These are phyloP conservation scores for Mercurialis annua DNA, from an alignment of 345 rosid genomes.

Conservation along the genomic window DNA sequence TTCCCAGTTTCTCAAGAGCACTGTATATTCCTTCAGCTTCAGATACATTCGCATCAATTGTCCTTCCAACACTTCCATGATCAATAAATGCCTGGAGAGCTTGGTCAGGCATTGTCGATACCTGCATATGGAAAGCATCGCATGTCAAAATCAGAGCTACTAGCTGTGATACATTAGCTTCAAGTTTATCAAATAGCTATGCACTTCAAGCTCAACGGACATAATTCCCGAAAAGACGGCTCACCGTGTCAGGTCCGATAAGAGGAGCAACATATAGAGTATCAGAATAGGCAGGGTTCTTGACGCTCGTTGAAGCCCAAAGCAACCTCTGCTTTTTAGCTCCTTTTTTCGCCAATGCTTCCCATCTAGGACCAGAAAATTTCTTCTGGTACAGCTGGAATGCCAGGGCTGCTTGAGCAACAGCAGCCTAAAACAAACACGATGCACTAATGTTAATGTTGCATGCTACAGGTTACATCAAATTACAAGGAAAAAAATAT, in stretches of 20 bases:
- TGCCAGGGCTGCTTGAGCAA: slow-evolving; percentile 95
- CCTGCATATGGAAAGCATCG: slow-evolving; percentile 40
- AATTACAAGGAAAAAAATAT: neutral
- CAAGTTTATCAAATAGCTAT: neutral
- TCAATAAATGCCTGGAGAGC: slow-evolving; percentile 87
- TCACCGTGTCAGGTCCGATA: slow-evolving; percentile 92
- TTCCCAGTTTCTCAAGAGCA: slow-evolving; percentile 92
- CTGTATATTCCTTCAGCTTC: slow-evolving; percentile 96
- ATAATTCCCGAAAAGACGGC: slow-evolving; percentile 13
- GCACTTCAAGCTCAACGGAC: neutral
- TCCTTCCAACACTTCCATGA: slow-evolving; percentile 79
- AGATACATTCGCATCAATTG: slow-evolving; percentile 80
- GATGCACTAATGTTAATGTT: slow-evolving; percentile 11
- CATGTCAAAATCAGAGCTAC: neutral
- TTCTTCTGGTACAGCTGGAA: slow-evolving; percentile 94
- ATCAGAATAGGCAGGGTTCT: slow-evolving; percentile 93
- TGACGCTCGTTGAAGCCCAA: slow-evolving; percentile 98
- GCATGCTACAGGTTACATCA: neutral
- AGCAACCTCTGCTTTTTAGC: slow-evolving; percentile 96
- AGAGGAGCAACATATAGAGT: slow-evolving; percentile 87
- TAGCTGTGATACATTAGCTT: too few species aligned
- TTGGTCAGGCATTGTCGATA: slow-evolving; percentile 99
- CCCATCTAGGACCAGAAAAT: slow-evolving; percentile 98
- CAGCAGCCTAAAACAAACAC: slow-evolving; percentile 65
- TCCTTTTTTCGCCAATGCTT: slow-evolving; percentile 86